A percentile compares a stretch with the other conserved stretches of the same genome.
phyloP scores from a whole-genome alignment of 306 rosid genomes.

The Cucurbita pepo region DNA sequence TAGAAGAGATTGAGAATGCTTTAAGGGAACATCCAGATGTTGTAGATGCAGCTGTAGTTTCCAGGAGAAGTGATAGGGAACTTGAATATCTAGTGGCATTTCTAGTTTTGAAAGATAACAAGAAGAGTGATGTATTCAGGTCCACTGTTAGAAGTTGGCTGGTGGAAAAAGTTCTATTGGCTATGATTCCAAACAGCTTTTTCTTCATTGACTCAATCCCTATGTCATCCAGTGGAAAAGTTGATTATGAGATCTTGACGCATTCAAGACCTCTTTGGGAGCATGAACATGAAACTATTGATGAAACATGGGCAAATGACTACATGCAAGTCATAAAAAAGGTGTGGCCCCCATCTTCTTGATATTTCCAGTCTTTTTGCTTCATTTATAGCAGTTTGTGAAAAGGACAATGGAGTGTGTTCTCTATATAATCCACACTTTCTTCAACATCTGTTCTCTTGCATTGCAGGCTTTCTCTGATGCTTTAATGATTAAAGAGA shows the following conservation, averaged over 20 bases:
- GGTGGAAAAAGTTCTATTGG: conserved; percentile 43
- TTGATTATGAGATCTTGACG: conserved; percentile 48
- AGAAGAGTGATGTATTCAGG: conserved; percentile 23
- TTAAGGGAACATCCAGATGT: conserved; percentile 61
- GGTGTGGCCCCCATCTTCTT: conserved; percentile 26
- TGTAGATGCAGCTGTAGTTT: conserved; percentile 48
- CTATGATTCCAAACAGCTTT: conserved; percentile 42
- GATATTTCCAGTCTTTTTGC: neutral
- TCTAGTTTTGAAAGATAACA: conserved; percentile 40
- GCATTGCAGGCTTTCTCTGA: conserved; percentile 56
- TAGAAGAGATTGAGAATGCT: conserved; percentile 64
- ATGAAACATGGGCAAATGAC: conserved; percentile 18
- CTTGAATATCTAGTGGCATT: conserved; percentile 40
- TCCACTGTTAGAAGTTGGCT: conserved; percentile 60
- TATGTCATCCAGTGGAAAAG: conserved; percentile 54
- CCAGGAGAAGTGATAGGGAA: conserved; percentile 29
- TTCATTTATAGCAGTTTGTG: neutral
- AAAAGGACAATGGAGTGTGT: neutral
- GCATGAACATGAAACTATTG: conserved; percentile 21
- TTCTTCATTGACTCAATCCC: conserved; percentile 52
- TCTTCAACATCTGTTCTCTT: neutral
- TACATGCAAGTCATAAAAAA: conserved; percentile 46
- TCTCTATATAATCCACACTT: neutral
- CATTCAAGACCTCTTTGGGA: conserved; percentile 19
- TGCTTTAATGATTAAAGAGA: conserved; percentile 47